A percentile compares a stretch with the other conserved stretches of the same genome.
Conservation (phyloP, 1,139 yeast genomes). For the Hyphopichia fennica region DNA sequence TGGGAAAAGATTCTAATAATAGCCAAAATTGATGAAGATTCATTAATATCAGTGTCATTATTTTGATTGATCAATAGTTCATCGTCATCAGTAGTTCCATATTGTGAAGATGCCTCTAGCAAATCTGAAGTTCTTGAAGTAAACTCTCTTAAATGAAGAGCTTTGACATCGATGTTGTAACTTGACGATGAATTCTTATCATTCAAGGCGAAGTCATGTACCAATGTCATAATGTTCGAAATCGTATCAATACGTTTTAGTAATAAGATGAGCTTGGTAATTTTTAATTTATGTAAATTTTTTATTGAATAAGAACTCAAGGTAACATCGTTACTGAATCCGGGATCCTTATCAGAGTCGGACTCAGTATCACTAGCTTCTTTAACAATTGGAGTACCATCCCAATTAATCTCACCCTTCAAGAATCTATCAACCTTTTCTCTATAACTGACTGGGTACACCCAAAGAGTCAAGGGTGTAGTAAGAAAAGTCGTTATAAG, state of each 20-base stretch:
- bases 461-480: constrained; percentile 63
- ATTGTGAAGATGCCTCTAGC: constrained; percentile 53
- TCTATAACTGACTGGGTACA: constrained; percentile 63
- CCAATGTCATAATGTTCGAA: constrained; percentile 33
- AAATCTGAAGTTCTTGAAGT: constrained; percentile 69
- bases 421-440: constrained; percentile 42
- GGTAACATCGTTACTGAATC: not conserved
- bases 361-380: not conserved
- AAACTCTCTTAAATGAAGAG: constrained; percentile 57
- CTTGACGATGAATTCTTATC: constrained; percentile 5
- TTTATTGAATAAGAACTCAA: constrained; percentile 9
- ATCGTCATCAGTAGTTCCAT: constrained; percentile 13
- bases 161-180: constrained; percentile 42
- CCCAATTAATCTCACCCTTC: constrained; percentile 44
- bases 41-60: constrained; percentile 30
- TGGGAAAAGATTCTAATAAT: constrained; percentile 56
- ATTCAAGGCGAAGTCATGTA: constrained; percentile 17
- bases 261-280: constrained; percentile 27
- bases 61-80: constrained; percentile 9
- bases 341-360: not conserved
- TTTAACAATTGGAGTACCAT: constrained; percentile 21
- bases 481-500: constrained; percentile 71
- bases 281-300: constrained; percentile 16
- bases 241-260: constrained; percentile 33
- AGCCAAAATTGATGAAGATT: constrained; percentile 49